phyloP scores from a whole-genome alignment of 192 early-diverging fungal genomes.

The Coemansia sp. region DNA sequence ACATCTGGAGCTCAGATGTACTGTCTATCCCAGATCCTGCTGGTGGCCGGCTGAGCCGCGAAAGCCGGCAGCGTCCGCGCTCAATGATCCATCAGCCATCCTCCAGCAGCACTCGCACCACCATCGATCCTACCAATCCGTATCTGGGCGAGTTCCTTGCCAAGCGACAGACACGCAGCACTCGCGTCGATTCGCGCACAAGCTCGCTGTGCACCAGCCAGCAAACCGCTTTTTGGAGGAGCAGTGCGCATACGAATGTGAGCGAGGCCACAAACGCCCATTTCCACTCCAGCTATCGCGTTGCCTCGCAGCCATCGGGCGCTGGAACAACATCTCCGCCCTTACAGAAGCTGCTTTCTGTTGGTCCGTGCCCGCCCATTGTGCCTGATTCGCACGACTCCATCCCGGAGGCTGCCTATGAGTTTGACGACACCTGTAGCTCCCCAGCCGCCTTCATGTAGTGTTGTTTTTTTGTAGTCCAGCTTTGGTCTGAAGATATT shows the following conservation, averaged over 20 bases:
- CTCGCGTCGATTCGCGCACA: conserved; percentile 17
- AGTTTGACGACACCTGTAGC: conserved; percentile 9
- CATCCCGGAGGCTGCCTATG: conserved; percentile 19
- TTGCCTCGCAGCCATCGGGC: conserved; percentile 22
- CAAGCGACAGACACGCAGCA: conserved; percentile 20
- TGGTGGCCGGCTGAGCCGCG: background rate
- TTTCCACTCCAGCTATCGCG: conserved; percentile 4
- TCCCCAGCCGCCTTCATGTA: background rate
- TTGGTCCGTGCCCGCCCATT: conserved; percentile 21
- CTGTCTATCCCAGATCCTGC: conserved; percentile 39
- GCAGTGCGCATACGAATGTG: conserved; percentile 13
- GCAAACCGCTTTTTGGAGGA: conserved; percentile 22
- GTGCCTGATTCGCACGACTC: conserved; percentile 16
- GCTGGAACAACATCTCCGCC: conserved; percentile 14
- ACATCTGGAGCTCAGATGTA: conserved; percentile 46
- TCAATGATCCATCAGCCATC: conserved; percentile 33
- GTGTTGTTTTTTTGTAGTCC: background rate
- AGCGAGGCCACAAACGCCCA: background rate
- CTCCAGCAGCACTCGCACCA: background rate
- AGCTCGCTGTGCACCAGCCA: conserved; percentile 16
- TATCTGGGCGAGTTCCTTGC: conserved; percentile 46
- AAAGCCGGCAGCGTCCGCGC: conserved; percentile 30
- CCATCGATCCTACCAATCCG: conserved; percentile 44
- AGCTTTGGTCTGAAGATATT: background rate
- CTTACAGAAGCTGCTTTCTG: conserved; percentile 7